Evolutionary conservation across 1,139 yeast genomes (phyloP), one percentile per base, ranked within the genome.

Genomic region (Candida dubliniensis): DNA sequence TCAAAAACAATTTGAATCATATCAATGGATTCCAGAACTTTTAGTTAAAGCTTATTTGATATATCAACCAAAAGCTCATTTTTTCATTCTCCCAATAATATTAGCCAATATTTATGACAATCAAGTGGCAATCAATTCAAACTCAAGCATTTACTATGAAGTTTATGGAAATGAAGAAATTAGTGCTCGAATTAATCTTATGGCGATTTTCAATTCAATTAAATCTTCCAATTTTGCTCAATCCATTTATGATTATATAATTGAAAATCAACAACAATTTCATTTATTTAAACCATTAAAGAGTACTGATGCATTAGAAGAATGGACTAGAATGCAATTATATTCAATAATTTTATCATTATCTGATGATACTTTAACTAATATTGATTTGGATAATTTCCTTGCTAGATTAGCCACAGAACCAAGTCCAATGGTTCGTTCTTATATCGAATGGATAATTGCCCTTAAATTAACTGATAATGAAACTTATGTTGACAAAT

Each of bases 371-470:
- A n/a, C n/a, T 18, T 18, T 18, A 14, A 44, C 68, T 3, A 62
- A 57, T 10, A 38, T 51, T 6, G 58, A 58, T 32, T 50, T 67
- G 32, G 55, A 55, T 7, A 44, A 45, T 1, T 62, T 68, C 38
- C 53, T 66, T 26, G 45, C 47, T 1, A 47, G 69, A 31, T 54
- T 71, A 9, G 70, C 59, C 8, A 59, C 56, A 2, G 96, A 89
- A 49, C 81, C 89, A 10, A 85, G 95, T 50, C 96, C 96, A 0
- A 67, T 84, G 46, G 87, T 80, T 1, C 77, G 96, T 47, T 66
- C 78, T 2, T 87, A 84, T 55, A 64, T 86, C 43, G 97, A 90
- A 56, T 90, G 97, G 97, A 68, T 84, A 5, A 64, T 85, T 35
- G 75, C 90, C 0, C 60, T 62, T 24, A 58, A 67, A 8, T 56